phyloP scores from a whole-genome alignment of 768 basidiomycete species.

The Goffeauzyma gilvescens region DNA sequence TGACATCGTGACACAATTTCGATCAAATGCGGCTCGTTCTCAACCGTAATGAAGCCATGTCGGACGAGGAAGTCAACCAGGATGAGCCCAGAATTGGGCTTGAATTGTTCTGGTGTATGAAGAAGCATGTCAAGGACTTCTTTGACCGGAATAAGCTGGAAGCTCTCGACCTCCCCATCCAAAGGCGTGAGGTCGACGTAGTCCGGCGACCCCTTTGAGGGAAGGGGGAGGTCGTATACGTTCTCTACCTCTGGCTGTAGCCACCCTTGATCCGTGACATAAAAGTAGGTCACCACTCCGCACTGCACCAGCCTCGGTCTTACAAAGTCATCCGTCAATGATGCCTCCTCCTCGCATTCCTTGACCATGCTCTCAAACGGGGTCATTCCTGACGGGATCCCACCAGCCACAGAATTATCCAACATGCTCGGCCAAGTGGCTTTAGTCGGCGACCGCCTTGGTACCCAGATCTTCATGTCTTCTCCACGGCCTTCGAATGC shows the following conservation, averaged over 20 bases:
- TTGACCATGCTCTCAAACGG: constrained; percentile 61
- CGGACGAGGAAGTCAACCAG: constrained; percentile 77
- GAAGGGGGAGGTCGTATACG: constrained; percentile 62
- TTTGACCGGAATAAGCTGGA: constrained; percentile 53
- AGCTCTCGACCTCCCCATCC: constrained; percentile 88
- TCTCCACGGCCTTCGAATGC: constrained; percentile 28
- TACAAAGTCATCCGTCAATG: constrained; percentile 49
- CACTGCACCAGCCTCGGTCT: constrained; percentile 4
- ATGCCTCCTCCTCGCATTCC: constrained; percentile 87
- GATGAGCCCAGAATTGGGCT: constrained; percentile 77
- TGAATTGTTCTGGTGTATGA: constrained; percentile 49
- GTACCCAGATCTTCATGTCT: constrained; percentile 59
- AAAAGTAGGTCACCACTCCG: constrained; percentile 68
- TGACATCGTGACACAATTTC: constrained; percentile 39
- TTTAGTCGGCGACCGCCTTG: constrained; percentile 66
- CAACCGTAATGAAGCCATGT: constrained; percentile 65
- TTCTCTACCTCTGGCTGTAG: constrained; percentile 60
- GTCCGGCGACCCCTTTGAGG: constrained; percentile 31
- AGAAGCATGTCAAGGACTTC: constrained; percentile 47
- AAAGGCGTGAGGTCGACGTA: constrained; percentile 49
- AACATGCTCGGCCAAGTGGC: constrained; percentile 80
- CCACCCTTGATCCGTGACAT: constrained; percentile 51
- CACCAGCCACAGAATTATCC: constrained; percentile 68
- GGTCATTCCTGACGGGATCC: constrained; percentile 61
- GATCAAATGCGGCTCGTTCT: constrained; percentile 65